Base-by-base conservation (phyloP, 1,284 basidiomycete genomes). In the Ceraceosorus bombacis region DNA sequence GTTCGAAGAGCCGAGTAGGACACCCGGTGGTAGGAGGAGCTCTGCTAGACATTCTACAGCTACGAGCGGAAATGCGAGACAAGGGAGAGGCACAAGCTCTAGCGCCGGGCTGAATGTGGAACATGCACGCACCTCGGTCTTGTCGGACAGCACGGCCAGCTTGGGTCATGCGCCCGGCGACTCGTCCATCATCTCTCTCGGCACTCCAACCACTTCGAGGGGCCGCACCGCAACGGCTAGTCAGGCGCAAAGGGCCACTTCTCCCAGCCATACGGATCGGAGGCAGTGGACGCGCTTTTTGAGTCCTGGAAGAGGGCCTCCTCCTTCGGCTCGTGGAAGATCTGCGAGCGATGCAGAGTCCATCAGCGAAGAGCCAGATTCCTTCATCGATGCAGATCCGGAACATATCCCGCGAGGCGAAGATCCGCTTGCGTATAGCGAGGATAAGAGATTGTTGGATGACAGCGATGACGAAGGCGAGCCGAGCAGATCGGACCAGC, bases 391-490 rank as follows among this genome's bases (percentile, higher is more conserved):
- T 43, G 52, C 66, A 5, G 60, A 72, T 50, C 68, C 70, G 4
- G 68, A 68, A 13, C 55, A 62, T 12, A 71, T 70, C 9, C 71
- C 71, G 3, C 57, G 68, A 0, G 68, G 69, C 40, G 65, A 70
- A 39, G 70, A 72, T 53, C 71, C 71, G 0, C 53, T 73, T 50
- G 63, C 63, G 5, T 73, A 71, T 49, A 57, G 65, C 5, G 61
- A 61, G 0, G 57, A 65, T 49, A 60, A 71, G 2, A 59, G 64
- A 40, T 57, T 70, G 1, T 59, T 73, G 5, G 62, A 67, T 9
- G 68, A 69, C 0, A 59, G 41, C 36, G 68, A 62, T 17, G 48
- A 41, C 9, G 67, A 63, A 1, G 39, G 27, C 27, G 27, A 27
- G 27, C 27, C 27, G 27, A 27, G 27, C 27, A 27, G 27, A 27